Evolutionary conservation across 805 yeast genomes (phyloP).

Genomic region (Kodamaea fukazawae): DNA sequence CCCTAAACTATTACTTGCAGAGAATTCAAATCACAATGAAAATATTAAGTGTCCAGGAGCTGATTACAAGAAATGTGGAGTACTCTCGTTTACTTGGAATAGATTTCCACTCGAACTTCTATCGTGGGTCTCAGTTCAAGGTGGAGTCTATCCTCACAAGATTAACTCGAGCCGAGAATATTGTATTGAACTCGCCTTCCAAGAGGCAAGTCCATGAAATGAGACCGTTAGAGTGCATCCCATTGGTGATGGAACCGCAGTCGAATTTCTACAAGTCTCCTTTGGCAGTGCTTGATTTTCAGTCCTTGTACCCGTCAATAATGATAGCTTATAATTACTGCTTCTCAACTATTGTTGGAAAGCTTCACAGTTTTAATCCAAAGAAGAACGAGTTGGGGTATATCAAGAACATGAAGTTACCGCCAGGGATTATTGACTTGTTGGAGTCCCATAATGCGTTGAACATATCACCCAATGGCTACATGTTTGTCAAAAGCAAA

Average conservation of each 20-base stretch:
- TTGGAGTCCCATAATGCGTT: conserved; percentile 50
- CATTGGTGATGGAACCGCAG: conserved; percentile 89
- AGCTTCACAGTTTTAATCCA: conserved; percentile 51
- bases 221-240: conserved; percentile 82
- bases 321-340: conserved; percentile 90
- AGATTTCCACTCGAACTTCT: conserved; percentile 82
- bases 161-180: conserved; percentile 73
- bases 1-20: conserved; percentile 45
- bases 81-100: conserved; percentile 84
- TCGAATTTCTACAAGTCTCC: conserved; percentile 87
- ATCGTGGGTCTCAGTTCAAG: conserved; percentile 90
- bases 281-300: conserved; percentile 85
- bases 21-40: conserved; percentile 44
- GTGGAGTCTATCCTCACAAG: conserved; percentile 83
- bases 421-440: conserved; percentile 54
- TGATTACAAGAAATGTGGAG: conserved; percentile 70
- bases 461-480: conserved; percentile 82
- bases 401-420: conserved; percentile 41
- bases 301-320: conserved; percentile 89
- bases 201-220: conserved; percentile 78
- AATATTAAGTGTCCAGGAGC: conserved; percentile 59
- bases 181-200: conserved; percentile 72
- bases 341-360: conserved; percentile 69
- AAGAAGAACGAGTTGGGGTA: conserved; percentile 54
- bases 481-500: conserved; percentile 64